Conservation (phyloP, 176 grass and related monocot genomes). For the Paspalum vaginatum region DNA sequence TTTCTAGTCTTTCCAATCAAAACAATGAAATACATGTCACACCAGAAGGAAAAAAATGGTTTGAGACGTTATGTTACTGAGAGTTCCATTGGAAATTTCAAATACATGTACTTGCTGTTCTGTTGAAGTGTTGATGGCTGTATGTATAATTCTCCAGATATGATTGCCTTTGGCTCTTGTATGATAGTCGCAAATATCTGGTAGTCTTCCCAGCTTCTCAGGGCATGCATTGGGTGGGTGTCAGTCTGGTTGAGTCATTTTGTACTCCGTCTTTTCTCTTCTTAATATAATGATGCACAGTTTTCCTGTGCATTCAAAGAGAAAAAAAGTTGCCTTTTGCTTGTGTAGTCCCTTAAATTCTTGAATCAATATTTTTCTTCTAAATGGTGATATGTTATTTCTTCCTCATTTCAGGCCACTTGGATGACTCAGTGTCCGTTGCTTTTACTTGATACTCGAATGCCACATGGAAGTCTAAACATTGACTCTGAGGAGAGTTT, state of each 20-base stretch:
- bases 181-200: no score
- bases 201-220: no score
- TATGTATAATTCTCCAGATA: background rate
- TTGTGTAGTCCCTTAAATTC: background rate
- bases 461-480: constrained; percentile 87
- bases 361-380: background rate
- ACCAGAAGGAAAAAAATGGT: background rate
- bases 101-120: background rate
- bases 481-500: constrained; percentile 87
- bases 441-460: constrained; percentile 91
- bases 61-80: background rate
- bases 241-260: no score
- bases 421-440: constrained; percentile 76
- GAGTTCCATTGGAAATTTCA: background rate
- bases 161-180: background rate
- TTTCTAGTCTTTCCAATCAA: background rate
- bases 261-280: no score
- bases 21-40: background rate
- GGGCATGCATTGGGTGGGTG: no score
- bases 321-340: no score
- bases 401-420: constrained; percentile 49
- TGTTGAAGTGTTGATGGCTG: background rate
- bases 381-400: constrained; percentile 6
- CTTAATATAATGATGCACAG: no score
- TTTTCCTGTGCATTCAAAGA: no score